phyloP scores from a whole-genome alignment of 202 grass and related monocot genomes.

The Bolboschoenoplectus hybrid region DNA sequence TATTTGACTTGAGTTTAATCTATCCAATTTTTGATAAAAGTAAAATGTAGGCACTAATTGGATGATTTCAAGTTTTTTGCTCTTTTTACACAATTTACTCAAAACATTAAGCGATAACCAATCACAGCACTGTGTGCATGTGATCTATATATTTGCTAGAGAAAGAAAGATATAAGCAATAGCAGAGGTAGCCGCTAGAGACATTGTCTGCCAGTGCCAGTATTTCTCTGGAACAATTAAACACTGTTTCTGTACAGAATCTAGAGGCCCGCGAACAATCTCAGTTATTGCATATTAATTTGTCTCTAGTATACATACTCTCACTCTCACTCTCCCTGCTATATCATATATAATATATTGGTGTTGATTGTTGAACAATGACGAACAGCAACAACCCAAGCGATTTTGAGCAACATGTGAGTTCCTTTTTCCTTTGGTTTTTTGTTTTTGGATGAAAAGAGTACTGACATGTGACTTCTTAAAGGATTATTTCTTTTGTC shows the following conservation, averaged over 20 bases:
- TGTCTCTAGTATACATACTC: not conserved
- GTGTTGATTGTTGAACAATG: not conserved
- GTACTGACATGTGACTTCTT: not conserved
- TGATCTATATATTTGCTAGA: not conserved
- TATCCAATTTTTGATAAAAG: too few species aligned
- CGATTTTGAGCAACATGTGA: not conserved
- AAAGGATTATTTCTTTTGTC: not conserved
- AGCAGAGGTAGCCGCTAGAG: not conserved
- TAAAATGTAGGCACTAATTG: too few species aligned
- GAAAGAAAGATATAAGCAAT: not conserved
- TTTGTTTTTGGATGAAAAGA: too few species aligned
- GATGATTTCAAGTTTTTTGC: too few species aligned
- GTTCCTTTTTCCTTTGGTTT: not conserved
- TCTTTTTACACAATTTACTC: too few species aligned
- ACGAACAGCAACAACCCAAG: not conserved
- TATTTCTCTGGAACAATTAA: too few species aligned
- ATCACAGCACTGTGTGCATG: not conserved
- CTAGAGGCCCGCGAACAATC: not conserved
- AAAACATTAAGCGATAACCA: too few species aligned
- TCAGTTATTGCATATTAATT: not conserved
- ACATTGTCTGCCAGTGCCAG: too few species aligned
- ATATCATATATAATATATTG: not conserved
- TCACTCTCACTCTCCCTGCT: too few species aligned
- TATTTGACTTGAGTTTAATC: too few species aligned
- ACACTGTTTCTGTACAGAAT: not conserved